Conservation (phyloP, 192 early-diverging fungal species). For the Thamnidium elegans region DNA sequence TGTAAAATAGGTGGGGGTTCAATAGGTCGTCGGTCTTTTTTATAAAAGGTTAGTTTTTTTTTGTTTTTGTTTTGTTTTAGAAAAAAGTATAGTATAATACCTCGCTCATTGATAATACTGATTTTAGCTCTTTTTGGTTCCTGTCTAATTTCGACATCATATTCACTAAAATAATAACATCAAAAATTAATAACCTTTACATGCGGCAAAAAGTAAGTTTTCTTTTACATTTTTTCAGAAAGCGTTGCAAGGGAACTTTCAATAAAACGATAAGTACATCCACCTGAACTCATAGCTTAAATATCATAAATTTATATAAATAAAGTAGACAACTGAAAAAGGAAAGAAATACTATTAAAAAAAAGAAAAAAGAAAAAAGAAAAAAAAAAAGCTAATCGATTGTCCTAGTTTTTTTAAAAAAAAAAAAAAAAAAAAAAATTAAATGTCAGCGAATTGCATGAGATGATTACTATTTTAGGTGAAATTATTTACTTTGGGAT, state of each 20-base stretch:
- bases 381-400: neutral
- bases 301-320: neutral
- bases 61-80: constrained; percentile 5
- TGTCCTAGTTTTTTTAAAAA: too few relatives aligned
- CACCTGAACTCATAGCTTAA: neutral
- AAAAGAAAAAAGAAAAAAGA: constrained; percentile 3
- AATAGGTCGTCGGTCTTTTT: constrained; percentile 36
- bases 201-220: neutral
- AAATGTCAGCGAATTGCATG: too few relatives aligned
- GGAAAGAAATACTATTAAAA: neutral
- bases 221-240: constrained; percentile 1
- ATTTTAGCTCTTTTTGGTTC: constrained; percentile 32
- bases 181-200: too few relatives aligned
- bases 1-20: constrained; percentile 38
- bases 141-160: constrained; percentile 27
- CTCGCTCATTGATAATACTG: constrained; percentile 32
- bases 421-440: too few relatives aligned
- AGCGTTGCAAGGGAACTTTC: neutral
- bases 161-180: too few relatives aligned
- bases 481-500: constrained; percentile 21
- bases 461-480: constrained; percentile 12
- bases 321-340: neutral
- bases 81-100: constrained; percentile 14
- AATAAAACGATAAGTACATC: neutral
- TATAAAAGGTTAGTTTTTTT: neutral